These are phyloP conservation scores for Candida boleticola DNA, from an alignment of 805 yeast species.

Conservation along the genomic window DNA sequence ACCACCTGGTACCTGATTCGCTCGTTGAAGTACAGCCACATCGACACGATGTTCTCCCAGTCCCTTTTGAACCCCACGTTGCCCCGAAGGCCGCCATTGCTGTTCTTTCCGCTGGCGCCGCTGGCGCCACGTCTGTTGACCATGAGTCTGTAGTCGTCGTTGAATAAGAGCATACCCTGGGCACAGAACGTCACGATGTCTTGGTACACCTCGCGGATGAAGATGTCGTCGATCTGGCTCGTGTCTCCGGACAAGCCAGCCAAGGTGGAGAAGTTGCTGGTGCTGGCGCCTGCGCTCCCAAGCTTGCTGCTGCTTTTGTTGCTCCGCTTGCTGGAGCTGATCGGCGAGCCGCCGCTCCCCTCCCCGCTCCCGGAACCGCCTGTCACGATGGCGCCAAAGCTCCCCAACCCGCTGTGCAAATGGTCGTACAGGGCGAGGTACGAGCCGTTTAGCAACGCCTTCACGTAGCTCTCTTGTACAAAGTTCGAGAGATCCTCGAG, in stretches of 20 bases:
- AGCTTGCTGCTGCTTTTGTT: not conserved
- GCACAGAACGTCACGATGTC: constrained; percentile 25
- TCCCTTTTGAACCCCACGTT: constrained; percentile 6
- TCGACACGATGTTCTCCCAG: constrained; percentile 20
- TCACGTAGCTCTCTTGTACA: constrained; percentile 18
- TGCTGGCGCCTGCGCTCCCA: not conserved
- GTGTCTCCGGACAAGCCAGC: not conserved
- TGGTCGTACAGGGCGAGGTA: too few species aligned
- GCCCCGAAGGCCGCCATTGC: not conserved
- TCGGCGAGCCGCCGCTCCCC: not conserved
- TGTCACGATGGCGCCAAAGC: too few species aligned
- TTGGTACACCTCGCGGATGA: constrained; percentile 26
- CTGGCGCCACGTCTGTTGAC: not conserved
- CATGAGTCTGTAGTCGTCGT: constrained; percentile 16
- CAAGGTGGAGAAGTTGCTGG: not conserved
- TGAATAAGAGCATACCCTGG: constrained; percentile 20
- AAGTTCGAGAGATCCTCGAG: constrained; percentile 27
- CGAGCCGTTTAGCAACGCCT: not conserved
- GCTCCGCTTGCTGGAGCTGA: not conserved
- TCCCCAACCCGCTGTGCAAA: not conserved
- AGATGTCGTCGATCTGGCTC: constrained; percentile 19
- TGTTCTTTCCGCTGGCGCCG: not conserved
- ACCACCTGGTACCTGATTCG: constrained; percentile 23
- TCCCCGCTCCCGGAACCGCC: not conserved
- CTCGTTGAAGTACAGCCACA: constrained; percentile 29